Base-by-base conservation (phyloP, 179 eudicot genomes). In the Actinidia arguta region DNA sequence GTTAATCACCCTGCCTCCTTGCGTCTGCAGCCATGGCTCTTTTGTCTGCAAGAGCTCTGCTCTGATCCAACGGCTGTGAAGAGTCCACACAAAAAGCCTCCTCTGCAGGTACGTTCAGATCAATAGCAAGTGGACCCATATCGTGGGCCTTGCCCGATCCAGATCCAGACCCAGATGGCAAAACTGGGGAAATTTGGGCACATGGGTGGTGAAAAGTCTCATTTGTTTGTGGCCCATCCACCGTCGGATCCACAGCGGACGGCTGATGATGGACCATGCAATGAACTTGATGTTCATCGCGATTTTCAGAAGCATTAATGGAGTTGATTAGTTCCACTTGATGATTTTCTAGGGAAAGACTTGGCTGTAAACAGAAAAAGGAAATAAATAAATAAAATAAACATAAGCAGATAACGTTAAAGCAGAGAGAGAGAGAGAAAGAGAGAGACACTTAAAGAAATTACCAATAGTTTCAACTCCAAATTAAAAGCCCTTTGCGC, bases 11-110 rank as follows among this genome's bases (percentile, higher is more conserved):
- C 78, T 75, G 52, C 78, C 63, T 75, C 63, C 78, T 52, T 22
- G 78, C 78, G 14, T 75, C 62, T 14, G 78, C 46, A 27, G 78
- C 62, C 18, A n/a, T 27, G 78, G 78, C 78, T 16, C 58, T 75
- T 5, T 31, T 7, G 31, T 54, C 64, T 22, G 22, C 18, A 0
- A 56, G 31, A 75, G 66, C 50, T 58, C 51, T 75, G 17, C 27
- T 7, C 10, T 6, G 25, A 75, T 75, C 79, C 66, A 27, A 55
- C 50, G 50, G 67, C 4, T 55, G 67, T 9, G 51, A 56, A 18
- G 36, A 10, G 66, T 58, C 67, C 27, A 9, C 36, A 14, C 24
- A 16, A 39, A 36, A 58, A 36, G 27, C 12, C 63, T 52, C 46
- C 66, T 39, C 51, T 42, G 27, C 27, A 3, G 50, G 4, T 20